phyloP scores from a whole-genome alignment of 2,329 filamentous ascomycete species.

The Hypoxylon sp. region DNA sequence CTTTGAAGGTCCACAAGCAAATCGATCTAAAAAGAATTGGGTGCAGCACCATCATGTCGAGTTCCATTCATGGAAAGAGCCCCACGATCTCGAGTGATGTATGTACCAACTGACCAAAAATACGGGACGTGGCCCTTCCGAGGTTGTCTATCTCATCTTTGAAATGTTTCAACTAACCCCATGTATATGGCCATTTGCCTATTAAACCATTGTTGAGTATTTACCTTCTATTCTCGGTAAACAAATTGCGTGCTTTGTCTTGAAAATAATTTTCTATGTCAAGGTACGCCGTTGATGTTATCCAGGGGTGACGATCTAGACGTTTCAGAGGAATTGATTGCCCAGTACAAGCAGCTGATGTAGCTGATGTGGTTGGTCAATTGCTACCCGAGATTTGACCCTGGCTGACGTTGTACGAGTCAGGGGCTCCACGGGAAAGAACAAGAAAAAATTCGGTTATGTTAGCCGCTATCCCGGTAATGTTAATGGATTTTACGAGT shows the following conservation, averaged over 20 bases:
- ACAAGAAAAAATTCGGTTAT: constrained; percentile 7
- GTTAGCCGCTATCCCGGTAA: constrained; percentile 16
- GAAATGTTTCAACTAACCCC: constrained; percentile 17
- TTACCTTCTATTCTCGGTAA: constrained; percentile 24
- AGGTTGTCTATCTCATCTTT: constrained; percentile 3
- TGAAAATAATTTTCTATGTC: constrained; percentile 20
- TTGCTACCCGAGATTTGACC: constrained; percentile 21
- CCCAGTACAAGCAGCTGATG: constrained; percentile 17
- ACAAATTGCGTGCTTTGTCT: constrained; percentile 6
- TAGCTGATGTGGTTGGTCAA: constrained; percentile 36
- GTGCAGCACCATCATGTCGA: constrained; percentile 9
- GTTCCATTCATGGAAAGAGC: constrained; percentile 15
- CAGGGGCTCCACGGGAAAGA: constrained; percentile 17
- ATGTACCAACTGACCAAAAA: constrained; percentile 11
- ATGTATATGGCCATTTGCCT: constrained; percentile 3
- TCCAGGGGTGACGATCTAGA: constrained; percentile 38
- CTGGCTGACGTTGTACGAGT: constrained; percentile 23
- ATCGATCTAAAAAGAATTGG: constrained; percentile 39
- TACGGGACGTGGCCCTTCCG: neutral
- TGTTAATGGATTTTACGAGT: constrained; percentile 5
- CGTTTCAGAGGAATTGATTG: constrained; percentile 38
- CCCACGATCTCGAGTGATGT: constrained; percentile 8
- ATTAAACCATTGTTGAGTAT: neutral
- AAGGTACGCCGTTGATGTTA: constrained; percentile 32
- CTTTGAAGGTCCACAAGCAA: constrained; percentile 35